Evolutionary conservation across 768 basidiomycete genomes (phyloP).

Genomic region (Lyophyllum shimeji): DNA sequence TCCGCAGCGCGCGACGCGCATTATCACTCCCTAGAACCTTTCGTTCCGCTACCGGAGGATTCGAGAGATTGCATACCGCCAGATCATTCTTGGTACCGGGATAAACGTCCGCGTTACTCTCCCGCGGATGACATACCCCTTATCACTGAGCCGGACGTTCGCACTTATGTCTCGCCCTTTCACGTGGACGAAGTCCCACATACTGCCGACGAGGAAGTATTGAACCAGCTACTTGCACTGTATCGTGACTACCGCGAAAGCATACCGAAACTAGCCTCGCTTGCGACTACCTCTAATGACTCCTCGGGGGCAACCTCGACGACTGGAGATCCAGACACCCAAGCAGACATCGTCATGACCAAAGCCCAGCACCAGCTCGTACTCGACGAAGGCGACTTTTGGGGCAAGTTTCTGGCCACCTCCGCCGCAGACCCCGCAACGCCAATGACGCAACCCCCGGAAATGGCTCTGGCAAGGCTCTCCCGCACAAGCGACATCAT

Average conservation of each 20-base stretch:
- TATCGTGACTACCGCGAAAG: conserved; percentile 51
- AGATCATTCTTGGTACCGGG: conserved; percentile 10
- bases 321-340: conserved; percentile 28
- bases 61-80: neutral
- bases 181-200: conserved; percentile 4
- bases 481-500: conserved; percentile 53
- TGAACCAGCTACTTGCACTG: conserved; percentile 37
- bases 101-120: neutral
- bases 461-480: conserved; percentile 4
- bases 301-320: conserved; percentile 11
- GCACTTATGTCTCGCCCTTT: conserved; percentile 1
- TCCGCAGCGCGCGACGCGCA: conserved; percentile 4
- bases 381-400: conserved; percentile 59
- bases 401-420: conserved; percentile 58
- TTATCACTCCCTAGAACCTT: neutral
- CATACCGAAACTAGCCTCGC: conserved; percentile 41
- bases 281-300: conserved; percentile 27
- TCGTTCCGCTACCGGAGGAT: neutral
- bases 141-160: conserved; percentile 5
- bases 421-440: conserved; percentile 24
- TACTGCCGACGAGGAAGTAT: neutral
- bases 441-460: neutral
- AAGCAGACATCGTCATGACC: conserved; percentile 51
- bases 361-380: conserved; percentile 62
- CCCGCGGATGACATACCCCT: neutral